Evolutionary conservation across 768 basidiomycete species (phyloP).

Genomic region (Jaapia argillacea): DNA sequence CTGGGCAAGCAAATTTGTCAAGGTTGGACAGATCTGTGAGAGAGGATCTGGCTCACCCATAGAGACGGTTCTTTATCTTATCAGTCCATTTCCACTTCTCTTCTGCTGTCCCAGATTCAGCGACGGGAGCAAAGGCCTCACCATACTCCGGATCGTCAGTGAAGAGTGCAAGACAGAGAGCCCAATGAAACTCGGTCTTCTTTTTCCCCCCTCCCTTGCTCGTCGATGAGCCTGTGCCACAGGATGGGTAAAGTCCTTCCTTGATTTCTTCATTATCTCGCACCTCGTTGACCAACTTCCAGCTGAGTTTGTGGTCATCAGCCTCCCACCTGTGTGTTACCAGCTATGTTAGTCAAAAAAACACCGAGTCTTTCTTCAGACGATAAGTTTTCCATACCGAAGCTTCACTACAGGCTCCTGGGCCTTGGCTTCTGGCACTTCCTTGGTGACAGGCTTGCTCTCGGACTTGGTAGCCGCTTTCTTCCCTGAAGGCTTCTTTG

Average conservation of each 20-base stretch:
- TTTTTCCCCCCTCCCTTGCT: neutral
- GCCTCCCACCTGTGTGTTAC: too few species aligned
- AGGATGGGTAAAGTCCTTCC: neutral
- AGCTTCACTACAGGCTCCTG: too few species aligned
- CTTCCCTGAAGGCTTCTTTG: too few species aligned
- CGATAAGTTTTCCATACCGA: too few species aligned
- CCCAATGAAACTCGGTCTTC: neutral
- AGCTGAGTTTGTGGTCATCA: neutral
- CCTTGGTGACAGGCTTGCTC: too few species aligned
- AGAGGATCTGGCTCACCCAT: neutral
- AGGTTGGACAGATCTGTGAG: neutral
- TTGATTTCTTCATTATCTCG: neutral
- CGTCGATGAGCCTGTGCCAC: neutral
- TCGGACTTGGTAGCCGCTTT: too few species aligned
- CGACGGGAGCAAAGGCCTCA: slow-evolving; percentile 1
- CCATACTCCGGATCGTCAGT: neutral
- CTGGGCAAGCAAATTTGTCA: neutral
- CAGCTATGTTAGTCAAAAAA: too few species aligned
- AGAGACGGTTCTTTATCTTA: neutral
- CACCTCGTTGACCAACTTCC: neutral
- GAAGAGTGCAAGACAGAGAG: neutral
- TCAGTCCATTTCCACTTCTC: neutral
- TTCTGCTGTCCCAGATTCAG: neutral
- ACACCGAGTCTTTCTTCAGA: too few species aligned
- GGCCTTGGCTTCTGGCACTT: too few species aligned